phyloP scores from a whole-genome alignment of 2,329 filamentous ascomycete genomes.

The Onygena corvina region DNA sequence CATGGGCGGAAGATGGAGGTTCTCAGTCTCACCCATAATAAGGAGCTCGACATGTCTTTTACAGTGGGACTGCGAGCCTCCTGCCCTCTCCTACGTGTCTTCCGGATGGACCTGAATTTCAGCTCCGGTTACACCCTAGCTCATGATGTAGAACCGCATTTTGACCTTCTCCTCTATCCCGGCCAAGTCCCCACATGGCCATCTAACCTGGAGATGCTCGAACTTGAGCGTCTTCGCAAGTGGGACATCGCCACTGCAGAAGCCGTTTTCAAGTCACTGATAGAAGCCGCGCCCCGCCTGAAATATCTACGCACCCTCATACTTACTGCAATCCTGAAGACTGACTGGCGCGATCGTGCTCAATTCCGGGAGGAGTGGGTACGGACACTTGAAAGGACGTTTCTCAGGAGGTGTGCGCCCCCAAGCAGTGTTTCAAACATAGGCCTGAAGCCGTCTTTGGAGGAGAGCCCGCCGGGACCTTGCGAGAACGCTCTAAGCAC shows the following conservation, averaged over 20 bases:
- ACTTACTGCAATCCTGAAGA: slow-evolving; percentile 67
- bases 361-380: slow-evolving; percentile 70
- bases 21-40: slow-evolving; percentile 65
- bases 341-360: slow-evolving; percentile 67
- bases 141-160: slow-evolving; percentile 62
- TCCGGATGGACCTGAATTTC: slow-evolving; percentile 66
- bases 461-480: background rate
- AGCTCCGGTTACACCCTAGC: slow-evolving; percentile 27
- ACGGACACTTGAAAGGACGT: slow-evolving; percentile 48
- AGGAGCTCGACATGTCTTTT: slow-evolving; percentile 64
- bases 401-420: slow-evolving; percentile 26
- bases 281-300: slow-evolving; percentile 56
- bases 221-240: slow-evolving; percentile 65
- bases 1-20: slow-evolving; percentile 57
- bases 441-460: background rate
- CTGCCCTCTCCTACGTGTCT: slow-evolving; percentile 58
- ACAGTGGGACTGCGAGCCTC: slow-evolving; percentile 51
- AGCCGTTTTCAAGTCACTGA: slow-evolving; percentile 65
- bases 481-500: background rate
- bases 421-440: background rate
- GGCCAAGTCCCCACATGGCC: slow-evolving; percentile 68
- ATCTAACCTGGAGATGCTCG: slow-evolving; percentile 53
- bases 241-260: slow-evolving; percentile 59
- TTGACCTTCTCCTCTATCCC: slow-evolving; percentile 49
- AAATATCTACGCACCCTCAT: slow-evolving; percentile 56